phyloP scores from a whole-genome alignment of 768 basidiomycete species.

The Lactarius trivialis region DNA sequence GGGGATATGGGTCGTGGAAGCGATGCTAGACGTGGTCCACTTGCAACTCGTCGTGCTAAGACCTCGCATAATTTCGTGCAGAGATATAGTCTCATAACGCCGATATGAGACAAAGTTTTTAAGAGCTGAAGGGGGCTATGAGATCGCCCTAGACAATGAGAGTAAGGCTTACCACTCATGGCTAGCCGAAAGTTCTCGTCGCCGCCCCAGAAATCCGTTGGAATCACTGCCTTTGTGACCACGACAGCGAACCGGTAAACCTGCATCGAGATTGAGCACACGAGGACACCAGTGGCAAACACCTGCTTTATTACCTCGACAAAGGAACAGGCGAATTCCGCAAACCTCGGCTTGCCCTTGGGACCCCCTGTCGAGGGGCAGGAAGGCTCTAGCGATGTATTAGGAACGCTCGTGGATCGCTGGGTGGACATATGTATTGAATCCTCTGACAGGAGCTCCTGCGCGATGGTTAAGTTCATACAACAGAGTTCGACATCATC shows the following conservation, averaged over 20 bases:
- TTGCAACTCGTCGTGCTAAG: conserved; percentile 69
- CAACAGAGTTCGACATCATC: background rate
- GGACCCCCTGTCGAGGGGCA: conserved; percentile 35
- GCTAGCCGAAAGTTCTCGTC: conserved; percentile 54
- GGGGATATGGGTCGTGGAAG: conserved; percentile 39
- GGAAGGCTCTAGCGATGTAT: conserved; percentile 51
- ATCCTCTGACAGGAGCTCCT: conserved; percentile 76
- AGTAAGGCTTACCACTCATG: conserved; percentile 38
- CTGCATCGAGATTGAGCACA: conserved; percentile 32
- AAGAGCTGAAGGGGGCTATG: conserved; percentile 43
- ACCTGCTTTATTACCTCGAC: conserved; percentile 43
- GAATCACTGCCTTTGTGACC: conserved; percentile 64
- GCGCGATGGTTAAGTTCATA: background rate
- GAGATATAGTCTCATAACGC: conserved; percentile 72
- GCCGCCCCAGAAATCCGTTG: conserved; percentile 74
- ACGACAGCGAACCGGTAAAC: conserved; percentile 62
- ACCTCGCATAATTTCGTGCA: conserved; percentile 73
- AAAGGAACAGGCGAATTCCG: conserved; percentile 64
- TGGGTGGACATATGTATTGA: conserved; percentile 54
- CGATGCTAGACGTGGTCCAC: conserved; percentile 58
- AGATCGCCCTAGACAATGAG: background rate
- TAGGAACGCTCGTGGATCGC: conserved; percentile 29
- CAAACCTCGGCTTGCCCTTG: conserved; percentile 64
- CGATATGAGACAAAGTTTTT: conserved; percentile 66
- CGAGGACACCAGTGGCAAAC: background rate